These are phyloP conservation scores for Singerocomus inundabilis DNA, from an alignment of 1,284 basidiomycete genomes.

Conservation along the genomic window DNA sequence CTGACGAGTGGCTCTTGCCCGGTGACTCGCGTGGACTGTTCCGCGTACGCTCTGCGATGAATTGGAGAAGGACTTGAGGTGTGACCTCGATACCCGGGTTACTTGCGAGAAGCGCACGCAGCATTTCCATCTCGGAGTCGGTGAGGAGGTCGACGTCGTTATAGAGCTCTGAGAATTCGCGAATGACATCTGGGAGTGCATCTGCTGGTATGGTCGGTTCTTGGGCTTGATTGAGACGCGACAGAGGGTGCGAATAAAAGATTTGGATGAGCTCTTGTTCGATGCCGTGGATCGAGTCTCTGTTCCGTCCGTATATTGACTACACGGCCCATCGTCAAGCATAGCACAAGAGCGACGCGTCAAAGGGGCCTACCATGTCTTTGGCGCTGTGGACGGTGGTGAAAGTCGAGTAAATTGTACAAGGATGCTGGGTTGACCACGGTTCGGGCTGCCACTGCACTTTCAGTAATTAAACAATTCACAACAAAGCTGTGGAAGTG, in stretches of 20 bases:
- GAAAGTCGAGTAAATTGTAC: constrained; percentile 9
- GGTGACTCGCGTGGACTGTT: constrained; percentile 43
- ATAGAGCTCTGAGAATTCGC: constrained; percentile 56
- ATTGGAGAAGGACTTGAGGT: no score
- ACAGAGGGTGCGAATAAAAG: constrained; percentile 60
- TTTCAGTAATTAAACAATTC: constrained; percentile 21
- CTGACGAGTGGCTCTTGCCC: constrained; percentile 26
- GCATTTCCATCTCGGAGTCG: constrained; percentile 54
- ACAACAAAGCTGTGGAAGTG: constrained; percentile 18
- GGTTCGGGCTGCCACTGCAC: neutral
- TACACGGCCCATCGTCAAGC: constrained; percentile 9
- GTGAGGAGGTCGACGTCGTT: constrained; percentile 57
- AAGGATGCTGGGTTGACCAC: constrained; percentile 7
- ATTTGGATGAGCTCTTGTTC: constrained; percentile 63
- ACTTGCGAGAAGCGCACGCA: constrained; percentile 51
- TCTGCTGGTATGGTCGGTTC: constrained; percentile 64
- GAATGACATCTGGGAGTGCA: constrained; percentile 65
- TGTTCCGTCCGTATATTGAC: constrained; percentile 48
- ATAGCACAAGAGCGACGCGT: constrained; percentile 9
- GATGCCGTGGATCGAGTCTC: constrained; percentile 66
- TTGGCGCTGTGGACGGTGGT: constrained; percentile 9
- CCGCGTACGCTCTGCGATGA: no score
- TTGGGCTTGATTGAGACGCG: constrained; percentile 51
- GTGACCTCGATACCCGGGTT: constrained; percentile 69
- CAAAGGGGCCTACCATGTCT: constrained; percentile 26